Evolutionary conservation across 2,329 filamentous ascomycete genomes (phyloP).

Genomic region (Phyllosticta capitalensis): DNA sequence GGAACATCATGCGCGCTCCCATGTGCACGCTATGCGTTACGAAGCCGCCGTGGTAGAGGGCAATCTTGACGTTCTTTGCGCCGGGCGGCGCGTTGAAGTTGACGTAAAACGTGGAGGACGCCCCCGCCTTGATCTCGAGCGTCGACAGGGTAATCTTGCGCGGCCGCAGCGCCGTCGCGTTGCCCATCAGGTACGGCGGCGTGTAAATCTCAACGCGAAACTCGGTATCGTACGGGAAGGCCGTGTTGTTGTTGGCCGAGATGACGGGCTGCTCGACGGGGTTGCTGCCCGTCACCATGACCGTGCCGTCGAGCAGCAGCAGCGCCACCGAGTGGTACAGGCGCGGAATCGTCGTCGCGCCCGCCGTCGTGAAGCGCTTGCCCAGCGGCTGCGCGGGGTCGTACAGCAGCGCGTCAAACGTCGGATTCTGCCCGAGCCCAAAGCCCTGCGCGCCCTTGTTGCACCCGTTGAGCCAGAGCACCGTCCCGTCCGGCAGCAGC

Average conservation of each 20-base stretch:
- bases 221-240: constrained; percentile 44
- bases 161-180: constrained; percentile 40
- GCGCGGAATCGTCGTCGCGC: constrained; percentile 34
- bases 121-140: constrained; percentile 35
- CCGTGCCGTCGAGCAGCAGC: constrained; percentile 49
- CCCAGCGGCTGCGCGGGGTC: constrained; percentile 43
- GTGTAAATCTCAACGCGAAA: constrained; percentile 54
- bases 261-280: constrained; percentile 50
- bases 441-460: constrained; percentile 52
- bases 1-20: constrained; percentile 48
- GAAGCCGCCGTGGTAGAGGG: constrained; percentile 50
- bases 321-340: constrained; percentile 54
- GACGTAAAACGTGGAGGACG: constrained; percentile 37
- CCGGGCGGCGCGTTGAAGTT: constrained; percentile 36
- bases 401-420: constrained; percentile 49
- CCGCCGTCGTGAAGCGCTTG: constrained; percentile 40
- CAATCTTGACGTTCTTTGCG: constrained; percentile 38
- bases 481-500: constrained; percentile 50
- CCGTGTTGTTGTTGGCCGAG: constrained; percentile 27
- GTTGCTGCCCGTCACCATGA: constrained; percentile 52
- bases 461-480: constrained; percentile 54
- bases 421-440: constrained; percentile 44
- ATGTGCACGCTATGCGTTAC: constrained; percentile 54
- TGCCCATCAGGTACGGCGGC: constrained; percentile 49
- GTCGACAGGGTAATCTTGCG: constrained; percentile 37